Conservation (phyloP, 2,329 filamentous ascomycete genomes). For the Calonectria pteridis region DNA sequence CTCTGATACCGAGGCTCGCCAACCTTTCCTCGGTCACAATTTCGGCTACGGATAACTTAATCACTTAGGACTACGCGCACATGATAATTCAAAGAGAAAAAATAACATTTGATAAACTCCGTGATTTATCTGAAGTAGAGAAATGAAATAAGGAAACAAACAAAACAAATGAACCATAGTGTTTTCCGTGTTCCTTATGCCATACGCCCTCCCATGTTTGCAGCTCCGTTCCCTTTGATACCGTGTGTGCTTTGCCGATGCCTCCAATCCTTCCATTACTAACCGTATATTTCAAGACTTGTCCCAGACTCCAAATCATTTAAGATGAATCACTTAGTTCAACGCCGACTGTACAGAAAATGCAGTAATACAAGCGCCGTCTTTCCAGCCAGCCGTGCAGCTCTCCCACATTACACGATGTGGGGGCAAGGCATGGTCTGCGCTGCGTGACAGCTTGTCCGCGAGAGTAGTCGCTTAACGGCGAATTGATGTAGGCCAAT, state of each 20-base stretch:
- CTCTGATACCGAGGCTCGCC: neutral
- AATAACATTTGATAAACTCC: neutral
- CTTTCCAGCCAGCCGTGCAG: slow-evolving; percentile 8
- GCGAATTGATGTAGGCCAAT: slow-evolving; percentile 60
- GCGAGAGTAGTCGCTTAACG: slow-evolving; percentile 40
- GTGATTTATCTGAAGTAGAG: slow-evolving; percentile 18
- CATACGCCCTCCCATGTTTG: slow-evolving; percentile 36
- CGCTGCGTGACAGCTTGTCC: slow-evolving; percentile 26
- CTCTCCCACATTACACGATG: slow-evolving; percentile 7
- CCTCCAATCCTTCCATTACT: slow-evolving; percentile 32
- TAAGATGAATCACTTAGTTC: slow-evolving; percentile 26
- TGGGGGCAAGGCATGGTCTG: slow-evolving; percentile 24
- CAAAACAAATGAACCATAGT: slow-evolving; percentile 20
- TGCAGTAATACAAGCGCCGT: slow-evolving; percentile 10
- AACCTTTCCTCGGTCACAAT: neutral
- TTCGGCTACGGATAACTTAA: neutral
- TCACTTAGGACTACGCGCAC: neutral
- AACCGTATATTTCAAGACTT: slow-evolving; percentile 22
- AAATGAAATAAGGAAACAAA: slow-evolving; percentile 21
- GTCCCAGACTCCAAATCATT: slow-evolving; percentile 38
- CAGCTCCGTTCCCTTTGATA: slow-evolving; percentile 19
- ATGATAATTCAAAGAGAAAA: slow-evolving; percentile 12
- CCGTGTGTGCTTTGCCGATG: slow-evolving; percentile 26
- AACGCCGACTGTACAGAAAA: slow-evolving; percentile 35
- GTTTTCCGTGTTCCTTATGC: slow-evolving; percentile 32